Evolutionary conservation across 768 basidiomycete genomes (phyloP).

Genomic region (Boletus edulis): DNA sequence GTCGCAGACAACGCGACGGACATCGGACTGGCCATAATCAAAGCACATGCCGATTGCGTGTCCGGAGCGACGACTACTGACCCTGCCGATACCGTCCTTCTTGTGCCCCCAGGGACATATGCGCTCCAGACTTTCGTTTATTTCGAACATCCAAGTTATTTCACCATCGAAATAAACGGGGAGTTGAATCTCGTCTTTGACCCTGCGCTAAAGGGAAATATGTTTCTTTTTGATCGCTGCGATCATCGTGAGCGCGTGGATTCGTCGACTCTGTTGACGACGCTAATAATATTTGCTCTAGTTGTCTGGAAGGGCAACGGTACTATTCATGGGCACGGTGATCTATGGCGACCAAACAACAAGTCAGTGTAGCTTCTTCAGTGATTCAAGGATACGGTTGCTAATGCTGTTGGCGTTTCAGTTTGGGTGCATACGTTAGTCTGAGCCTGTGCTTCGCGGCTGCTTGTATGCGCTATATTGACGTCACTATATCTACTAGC

Average conservation of each 20-base stretch:
- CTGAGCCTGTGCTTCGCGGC: background rate
- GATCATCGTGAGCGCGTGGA: background rate
- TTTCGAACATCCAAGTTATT: background rate
- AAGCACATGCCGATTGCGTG: slow-evolving; percentile 1
- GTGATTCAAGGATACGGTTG: background rate
- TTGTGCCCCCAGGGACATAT: slow-evolving; percentile 6
- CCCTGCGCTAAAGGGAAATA: background rate
- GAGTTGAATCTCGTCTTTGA: slow-evolving; percentile 2
- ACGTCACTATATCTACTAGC: background rate
- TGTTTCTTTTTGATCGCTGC: slow-evolving; percentile 5
- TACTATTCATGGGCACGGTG: slow-evolving; percentile 7
- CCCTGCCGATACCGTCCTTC: slow-evolving; percentile 2
- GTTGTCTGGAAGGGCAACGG: slow-evolving; percentile 6
- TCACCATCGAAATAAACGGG: slow-evolving; percentile 4
- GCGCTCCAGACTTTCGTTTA: background rate
- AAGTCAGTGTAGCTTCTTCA: background rate
- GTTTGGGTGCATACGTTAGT: slow-evolving; percentile 2
- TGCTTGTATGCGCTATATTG: background rate
- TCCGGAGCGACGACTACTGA: background rate
- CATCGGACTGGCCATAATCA: slow-evolving; percentile 1
- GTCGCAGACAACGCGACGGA: slow-evolving; percentile 5
- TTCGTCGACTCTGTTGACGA: background rate
- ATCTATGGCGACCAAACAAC: background rate
- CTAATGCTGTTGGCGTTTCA: background rate
- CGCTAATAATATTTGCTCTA: background rate